Percentiles rank a stretch among this genome's conserved stretches.
Conservation (phyloP, 2,329 filamentous ascomycete genomes). For the Metarhizium humberi region DNA sequence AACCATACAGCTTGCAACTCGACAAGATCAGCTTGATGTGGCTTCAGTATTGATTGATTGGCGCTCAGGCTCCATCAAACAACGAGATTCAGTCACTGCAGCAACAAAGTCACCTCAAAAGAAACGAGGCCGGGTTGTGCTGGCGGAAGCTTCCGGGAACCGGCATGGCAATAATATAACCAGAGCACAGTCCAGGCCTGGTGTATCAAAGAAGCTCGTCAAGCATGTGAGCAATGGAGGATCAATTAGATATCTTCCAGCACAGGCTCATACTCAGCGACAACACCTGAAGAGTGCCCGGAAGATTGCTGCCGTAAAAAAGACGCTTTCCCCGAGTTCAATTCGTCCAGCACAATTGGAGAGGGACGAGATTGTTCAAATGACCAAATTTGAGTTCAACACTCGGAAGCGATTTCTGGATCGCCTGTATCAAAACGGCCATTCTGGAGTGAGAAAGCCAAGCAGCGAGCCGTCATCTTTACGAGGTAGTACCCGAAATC, state of each 20-base stretch:
- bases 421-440: constrained; percentile 36
- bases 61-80: constrained; percentile 43
- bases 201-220: constrained; percentile 16
- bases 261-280: neutral
- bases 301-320: neutral
- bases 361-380: constrained; percentile 27
- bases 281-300: neutral
- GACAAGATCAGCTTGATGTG: constrained; percentile 51
- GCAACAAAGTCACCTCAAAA: constrained; percentile 9
- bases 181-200: neutral
- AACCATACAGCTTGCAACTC: constrained; percentile 49
- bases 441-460: neutral
- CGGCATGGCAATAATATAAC: neutral
- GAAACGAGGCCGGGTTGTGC: constrained; percentile 6
- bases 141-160: constrained; percentile 16
- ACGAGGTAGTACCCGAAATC: neutral
- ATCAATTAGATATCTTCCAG: constrained; percentile 16
- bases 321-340: neutral
- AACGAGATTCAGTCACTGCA: constrained; percentile 24
- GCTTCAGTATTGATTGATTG: constrained; percentile 43
- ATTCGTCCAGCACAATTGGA: constrained; percentile 48
- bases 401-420: constrained; percentile 46
- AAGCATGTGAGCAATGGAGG: constrained; percentile 18
- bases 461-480: neutral
- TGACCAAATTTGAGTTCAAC: constrained; percentile 32